phyloP scores from a whole-genome alignment of 2,329 filamentous ascomycete genomes.

The Pestalotiopsis sp. region DNA sequence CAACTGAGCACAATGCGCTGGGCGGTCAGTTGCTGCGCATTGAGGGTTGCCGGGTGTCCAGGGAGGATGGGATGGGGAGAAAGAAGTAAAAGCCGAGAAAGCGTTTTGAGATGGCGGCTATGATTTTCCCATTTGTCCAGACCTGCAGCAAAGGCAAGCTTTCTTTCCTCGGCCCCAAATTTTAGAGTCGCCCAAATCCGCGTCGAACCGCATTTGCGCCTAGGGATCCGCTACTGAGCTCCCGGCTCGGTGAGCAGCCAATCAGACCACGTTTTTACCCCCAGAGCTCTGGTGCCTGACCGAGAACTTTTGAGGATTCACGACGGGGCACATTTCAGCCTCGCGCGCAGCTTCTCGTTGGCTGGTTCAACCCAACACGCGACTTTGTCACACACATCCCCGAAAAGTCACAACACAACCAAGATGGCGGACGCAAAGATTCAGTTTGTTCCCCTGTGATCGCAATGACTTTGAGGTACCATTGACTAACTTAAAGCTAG shows the following conservation, averaged over 20 bases:
- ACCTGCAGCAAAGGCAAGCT: not conserved
- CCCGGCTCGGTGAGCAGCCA: constrained; percentile 13
- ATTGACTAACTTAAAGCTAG: constrained; percentile 48
- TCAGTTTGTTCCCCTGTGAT: constrained; percentile 55
- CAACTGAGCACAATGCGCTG: constrained; percentile 39
- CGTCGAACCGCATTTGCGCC: not conserved
- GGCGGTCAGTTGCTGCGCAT: constrained; percentile 32
- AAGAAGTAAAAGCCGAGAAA: not conserved
- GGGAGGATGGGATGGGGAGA: constrained; percentile 11
- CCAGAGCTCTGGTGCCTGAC: constrained; percentile 8
- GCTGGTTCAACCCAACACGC: not conserved
- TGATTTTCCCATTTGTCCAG: constrained; percentile 9
- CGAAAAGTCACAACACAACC: constrained; percentile 6
- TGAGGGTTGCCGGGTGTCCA: constrained; percentile 22
- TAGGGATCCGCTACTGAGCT: not conserved
- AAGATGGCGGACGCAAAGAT: constrained; percentile 57
- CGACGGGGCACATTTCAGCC: constrained; percentile 14
- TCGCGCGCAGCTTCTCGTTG: constrained; percentile 8
- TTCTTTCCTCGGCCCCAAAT: constrained; percentile 19
- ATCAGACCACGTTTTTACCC: not conserved
- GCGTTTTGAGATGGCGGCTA: constrained; percentile 6
- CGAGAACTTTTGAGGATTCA: constrained; percentile 15
- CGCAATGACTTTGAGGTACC: not conserved
- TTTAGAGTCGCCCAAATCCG: constrained; percentile 7
- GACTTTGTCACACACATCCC: not conserved